Evolutionary conservation across 768 basidiomycete species (phyloP).

Genomic region (Rubroboletus pulcherrimus): DNA sequence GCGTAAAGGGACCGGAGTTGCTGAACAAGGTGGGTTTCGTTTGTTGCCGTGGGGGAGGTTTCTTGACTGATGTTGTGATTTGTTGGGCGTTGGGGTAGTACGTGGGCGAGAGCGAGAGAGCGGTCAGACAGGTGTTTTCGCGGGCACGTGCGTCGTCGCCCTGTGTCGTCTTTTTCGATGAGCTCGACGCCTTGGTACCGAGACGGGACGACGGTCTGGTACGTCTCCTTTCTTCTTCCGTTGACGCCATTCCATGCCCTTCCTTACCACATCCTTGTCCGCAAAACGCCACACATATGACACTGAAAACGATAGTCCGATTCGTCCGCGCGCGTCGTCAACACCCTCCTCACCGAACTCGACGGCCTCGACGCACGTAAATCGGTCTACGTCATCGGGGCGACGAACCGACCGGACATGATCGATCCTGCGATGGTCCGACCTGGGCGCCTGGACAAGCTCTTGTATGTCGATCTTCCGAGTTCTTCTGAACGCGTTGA

Average conservation of each 20-base stretch:
- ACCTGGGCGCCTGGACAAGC: constrained; percentile 92
- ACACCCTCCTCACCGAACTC: constrained; percentile 90
- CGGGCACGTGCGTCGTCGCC: constrained; percentile 91
- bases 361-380: constrained; percentile 87
- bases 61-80: not conserved
- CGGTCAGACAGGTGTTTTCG: constrained; percentile 91
- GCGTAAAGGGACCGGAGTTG: constrained; percentile 94
- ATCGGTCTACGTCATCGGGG: constrained; percentile 89
- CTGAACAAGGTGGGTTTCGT: constrained; percentile 80
- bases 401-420: constrained; percentile 95
- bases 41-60: not conserved
- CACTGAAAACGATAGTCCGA: constrained; percentile 52
- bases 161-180: constrained; percentile 95
- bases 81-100: constrained; percentile 51
- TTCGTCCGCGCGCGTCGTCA: constrained; percentile 85
- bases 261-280: not conserved
- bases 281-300: not conserved
- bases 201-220: constrained; percentile 87
- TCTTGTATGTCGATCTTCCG: constrained; percentile 90
- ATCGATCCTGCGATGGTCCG: constrained; percentile 97
- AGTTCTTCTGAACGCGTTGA: constrained; percentile 69
- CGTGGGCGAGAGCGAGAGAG: constrained; percentile 94
- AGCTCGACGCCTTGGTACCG: constrained; percentile 89
- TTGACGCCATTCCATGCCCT: not conserved
- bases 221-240: constrained; percentile 21